Evolutionary conservation across 768 basidiomycete genomes (phyloP), one percentile per base, ranked within the genome.

Genomic region (Leccinum boreale): DNA sequence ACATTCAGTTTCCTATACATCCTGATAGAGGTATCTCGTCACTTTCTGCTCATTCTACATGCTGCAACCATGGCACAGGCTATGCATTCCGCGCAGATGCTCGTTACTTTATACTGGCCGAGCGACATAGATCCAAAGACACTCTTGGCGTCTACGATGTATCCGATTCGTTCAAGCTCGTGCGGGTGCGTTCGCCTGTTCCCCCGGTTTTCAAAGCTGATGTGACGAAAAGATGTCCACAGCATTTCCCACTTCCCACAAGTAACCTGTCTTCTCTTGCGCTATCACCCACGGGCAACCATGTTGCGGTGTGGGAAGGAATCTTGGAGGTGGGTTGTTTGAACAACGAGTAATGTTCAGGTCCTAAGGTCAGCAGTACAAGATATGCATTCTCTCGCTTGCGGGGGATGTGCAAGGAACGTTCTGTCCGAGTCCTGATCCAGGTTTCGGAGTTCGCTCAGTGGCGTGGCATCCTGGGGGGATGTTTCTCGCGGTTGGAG

Each of bases 71-170:
- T 56, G 35, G 26, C 46, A 42, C 55, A 92, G 91, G 88, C 36
- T 90, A 87, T 70, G 79, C 87, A 24, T 93, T 92, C 69, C 83
- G 89, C 45, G 71, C 83, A 29, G 92, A 95, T 73, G 87, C 87
- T 3, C 85, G 86, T 12, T 94, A 94, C 71, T 87, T 96, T 64
- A 75, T 93, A 23, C 75, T 96, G 5, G 93, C 89, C 5, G 94
- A 97, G 69, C 81, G 92, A 21, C 94, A 96, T 69, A 89, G 89
- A 63, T 94, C 92, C 1, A 94, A 89, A 71, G 94, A 96, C 65
- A 89, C 87, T 0, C 69, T 94, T 0, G 92, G 92, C 23, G 75
- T 97, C 4, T 97, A 98, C 68, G 93, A 96, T 66, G 77, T 83
- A 3, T 64, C 78, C 3, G 82, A 89, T 55, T 77, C 80, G 1